Percentiles rank a stretch among this genome's conserved stretches.
Conservation (phyloP, 257 asterid genomes). For the Solanum gandarillasii region DNA sequence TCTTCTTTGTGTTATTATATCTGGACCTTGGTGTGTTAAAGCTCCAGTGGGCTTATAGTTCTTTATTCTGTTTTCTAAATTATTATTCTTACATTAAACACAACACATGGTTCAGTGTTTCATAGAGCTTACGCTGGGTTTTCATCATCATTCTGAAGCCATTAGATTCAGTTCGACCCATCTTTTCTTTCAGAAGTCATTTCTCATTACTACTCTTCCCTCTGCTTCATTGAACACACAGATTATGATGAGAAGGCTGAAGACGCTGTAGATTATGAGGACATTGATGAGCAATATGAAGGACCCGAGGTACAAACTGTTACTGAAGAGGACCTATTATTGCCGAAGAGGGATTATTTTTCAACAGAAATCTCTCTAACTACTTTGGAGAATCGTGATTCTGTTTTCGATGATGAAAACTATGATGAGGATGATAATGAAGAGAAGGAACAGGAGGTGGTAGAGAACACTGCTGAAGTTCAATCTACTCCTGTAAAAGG, state of each 20-base stretch:
- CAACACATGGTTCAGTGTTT: not conserved
- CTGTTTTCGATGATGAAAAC: slow-evolving; percentile 88
- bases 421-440: slow-evolving; percentile 77
- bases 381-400: slow-evolving; percentile 41
- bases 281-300: slow-evolving; percentile 93
- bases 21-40: not conserved
- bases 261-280: slow-evolving; percentile 97
- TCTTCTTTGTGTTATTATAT: not conserved
- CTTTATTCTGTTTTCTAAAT: not conserved
- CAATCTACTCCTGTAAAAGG: slow-evolving; percentile 44
- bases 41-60: not conserved
- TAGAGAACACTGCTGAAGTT: slow-evolving; percentile 29
- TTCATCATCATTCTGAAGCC: not conserved
- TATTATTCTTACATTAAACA: not conserved
- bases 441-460: slow-evolving; percentile 32
- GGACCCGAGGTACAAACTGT: slow-evolving; percentile 92
- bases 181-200: not conserved
- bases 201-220: slow-evolving; percentile 10
- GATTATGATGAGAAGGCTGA: slow-evolving; percentile 92
- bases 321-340: slow-evolving; percentile 84
- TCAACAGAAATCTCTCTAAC: slow-evolving; percentile 44
- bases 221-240: slow-evolving; percentile 16
- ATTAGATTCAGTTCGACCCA: not conserved
- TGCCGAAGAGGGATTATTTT: slow-evolving; percentile 59
- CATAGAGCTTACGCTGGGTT: not conserved